Evolutionary conservation across 2,329 filamentous ascomycete genomes (phyloP).

Genomic region (Graphilbum ipis-grandicollis): DNA sequence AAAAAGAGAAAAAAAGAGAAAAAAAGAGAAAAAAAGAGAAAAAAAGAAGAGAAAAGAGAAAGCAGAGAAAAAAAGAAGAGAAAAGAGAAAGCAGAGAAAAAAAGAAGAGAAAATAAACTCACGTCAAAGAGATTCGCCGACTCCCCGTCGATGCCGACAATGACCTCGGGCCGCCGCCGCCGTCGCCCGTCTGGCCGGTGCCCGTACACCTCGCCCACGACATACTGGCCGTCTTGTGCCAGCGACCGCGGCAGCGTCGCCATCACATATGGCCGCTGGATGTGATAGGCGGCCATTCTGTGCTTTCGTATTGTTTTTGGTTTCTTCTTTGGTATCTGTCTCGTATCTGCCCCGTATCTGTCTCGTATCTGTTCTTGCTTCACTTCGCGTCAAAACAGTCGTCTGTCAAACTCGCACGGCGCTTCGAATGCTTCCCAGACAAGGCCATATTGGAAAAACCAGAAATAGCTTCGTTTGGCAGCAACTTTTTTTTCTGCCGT

Average conservation of each 20-base stretch:
- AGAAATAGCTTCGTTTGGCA: too few species aligned
- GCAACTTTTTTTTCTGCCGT: too few species aligned
- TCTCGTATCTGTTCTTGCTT: too few species aligned
- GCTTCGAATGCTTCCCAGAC: too few species aligned
- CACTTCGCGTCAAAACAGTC: too few species aligned
- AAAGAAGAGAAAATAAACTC: conserved; percentile 10
- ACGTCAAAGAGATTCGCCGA: conserved; percentile 50
- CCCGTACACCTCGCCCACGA: conserved; percentile 43
- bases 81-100: conserved; percentile 9
- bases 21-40: not conserved
- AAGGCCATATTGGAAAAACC: too few species aligned
- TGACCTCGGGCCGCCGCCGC: conserved; percentile 45
- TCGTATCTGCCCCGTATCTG: too few species aligned
- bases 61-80: conserved; percentile 4
- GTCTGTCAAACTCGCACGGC: too few species aligned
- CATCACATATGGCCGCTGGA: conserved; percentile 47
- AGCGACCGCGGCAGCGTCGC: conserved; percentile 41
- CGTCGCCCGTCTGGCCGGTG: conserved; percentile 37
- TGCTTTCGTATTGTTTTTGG: too few species aligned
- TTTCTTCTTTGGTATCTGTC: too few species aligned
- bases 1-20: not conserved
- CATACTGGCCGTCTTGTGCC: conserved; percentile 33
- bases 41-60: conserved; percentile 2
- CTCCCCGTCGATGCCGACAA: conserved; percentile 46
- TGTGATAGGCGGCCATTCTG: conserved; percentile 40